phyloP scores from a whole-genome alignment of 805 yeast species.

The Wickerhamiella qilinensis region DNA sequence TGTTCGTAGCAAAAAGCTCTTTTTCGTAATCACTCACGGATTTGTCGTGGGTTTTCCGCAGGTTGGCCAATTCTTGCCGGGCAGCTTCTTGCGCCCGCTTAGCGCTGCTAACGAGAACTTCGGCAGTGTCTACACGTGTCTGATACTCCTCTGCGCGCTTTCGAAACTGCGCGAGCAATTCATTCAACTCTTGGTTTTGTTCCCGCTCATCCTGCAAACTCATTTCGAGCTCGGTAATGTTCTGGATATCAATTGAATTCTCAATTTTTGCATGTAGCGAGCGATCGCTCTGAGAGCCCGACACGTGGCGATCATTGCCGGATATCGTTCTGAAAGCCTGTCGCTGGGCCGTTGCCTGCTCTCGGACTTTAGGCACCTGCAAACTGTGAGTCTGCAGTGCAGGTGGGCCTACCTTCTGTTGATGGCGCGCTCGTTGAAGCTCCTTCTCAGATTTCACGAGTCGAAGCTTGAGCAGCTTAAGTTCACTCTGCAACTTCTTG shows the following conservation, averaged over 20 bases:
- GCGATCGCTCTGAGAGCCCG: background rate
- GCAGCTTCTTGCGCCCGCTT: slow-evolving; percentile 43
- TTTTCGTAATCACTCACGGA: slow-evolving; percentile 3
- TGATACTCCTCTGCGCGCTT: slow-evolving; percentile 59
- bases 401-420: too few species aligned
- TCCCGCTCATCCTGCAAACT: slow-evolving; percentile 39
- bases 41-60: slow-evolving; percentile 4
- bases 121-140: slow-evolving; percentile 61
- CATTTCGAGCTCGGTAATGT: slow-evolving; percentile 30
- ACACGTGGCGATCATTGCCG: slow-evolving; percentile 1
- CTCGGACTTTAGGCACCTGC: too few species aligned
- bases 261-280: background rate
- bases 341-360: slow-evolving; percentile 16
- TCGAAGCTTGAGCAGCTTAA: slow-evolving; percentile 19
- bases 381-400: too few species aligned
- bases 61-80: slow-evolving; percentile 25
- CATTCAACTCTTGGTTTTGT: slow-evolving; percentile 40
- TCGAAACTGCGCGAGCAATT: slow-evolving; percentile 45
- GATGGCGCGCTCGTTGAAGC: too few species aligned
- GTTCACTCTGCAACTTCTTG: slow-evolving; percentile 15
- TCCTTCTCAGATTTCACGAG: slow-evolving; percentile 20
- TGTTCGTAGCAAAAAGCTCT: slow-evolving; percentile 4
- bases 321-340: slow-evolving; percentile 10
- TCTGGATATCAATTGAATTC: background rate
- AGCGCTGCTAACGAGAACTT: slow-evolving; percentile 49